These are phyloP conservation scores for Verticillium nonalfalfae DNA, from an alignment of 2,329 filamentous ascomycete species.

Conservation along the genomic window DNA sequence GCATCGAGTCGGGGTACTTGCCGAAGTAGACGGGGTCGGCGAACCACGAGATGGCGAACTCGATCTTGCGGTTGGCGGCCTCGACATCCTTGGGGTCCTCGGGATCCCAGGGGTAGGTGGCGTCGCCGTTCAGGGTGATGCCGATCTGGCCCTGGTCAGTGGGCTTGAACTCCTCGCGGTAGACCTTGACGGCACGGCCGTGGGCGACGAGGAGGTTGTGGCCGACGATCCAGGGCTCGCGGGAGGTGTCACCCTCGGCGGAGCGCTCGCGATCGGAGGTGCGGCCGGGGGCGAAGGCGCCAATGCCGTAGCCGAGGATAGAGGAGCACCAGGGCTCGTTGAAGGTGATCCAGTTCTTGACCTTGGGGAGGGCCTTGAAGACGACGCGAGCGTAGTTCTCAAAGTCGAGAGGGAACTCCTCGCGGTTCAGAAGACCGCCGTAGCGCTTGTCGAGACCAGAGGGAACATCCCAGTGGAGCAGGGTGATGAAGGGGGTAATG, in stretches of 20 bases:
- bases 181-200: conserved; percentile 72
- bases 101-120: conserved; percentile 76
- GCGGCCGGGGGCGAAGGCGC: conserved; percentile 75
- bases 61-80: conserved; percentile 73
- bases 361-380: conserved; percentile 68
- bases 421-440: conserved; percentile 71
- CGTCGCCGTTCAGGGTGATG: conserved; percentile 84
- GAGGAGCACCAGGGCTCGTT: conserved; percentile 86
- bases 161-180: conserved; percentile 75
- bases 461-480: conserved; percentile 86
- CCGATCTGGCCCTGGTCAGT: conserved; percentile 71
- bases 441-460: conserved; percentile 74
- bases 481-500: conserved; percentile 74
- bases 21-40: conserved; percentile 83
- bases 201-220: conserved; percentile 78
- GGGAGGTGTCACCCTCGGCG: conserved; percentile 63
- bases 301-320: conserved; percentile 72
- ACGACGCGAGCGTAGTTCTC: conserved; percentile 70
- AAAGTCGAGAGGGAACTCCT: conserved; percentile 78
- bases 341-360: conserved; percentile 86
- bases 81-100: conserved; percentile 68
- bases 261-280: conserved; percentile 70
- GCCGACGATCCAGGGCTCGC: conserved; percentile 76
- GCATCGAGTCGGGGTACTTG: conserved; percentile 79
- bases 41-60: conserved; percentile 86